These are phyloP conservation scores for Ogataea nakhonphanomensis DNA, from an alignment of 805 yeast species.

Conservation along the genomic window DNA sequence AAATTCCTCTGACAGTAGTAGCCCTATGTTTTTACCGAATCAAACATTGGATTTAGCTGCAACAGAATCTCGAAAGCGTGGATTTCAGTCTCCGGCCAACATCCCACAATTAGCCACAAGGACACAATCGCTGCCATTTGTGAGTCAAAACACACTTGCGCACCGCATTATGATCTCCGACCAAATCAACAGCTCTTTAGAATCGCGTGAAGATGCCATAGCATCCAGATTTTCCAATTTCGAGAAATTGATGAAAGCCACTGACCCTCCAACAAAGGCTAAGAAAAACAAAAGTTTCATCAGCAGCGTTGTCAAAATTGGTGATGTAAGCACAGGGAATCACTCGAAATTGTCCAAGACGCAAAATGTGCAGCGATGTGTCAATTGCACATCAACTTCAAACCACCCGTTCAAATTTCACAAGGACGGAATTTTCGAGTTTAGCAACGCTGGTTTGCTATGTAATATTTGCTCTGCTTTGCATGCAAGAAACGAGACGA, in stretches of 20 bases:
- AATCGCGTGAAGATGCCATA: slow-evolving; percentile 27
- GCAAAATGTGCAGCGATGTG: slow-evolving; percentile 21
- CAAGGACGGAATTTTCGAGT: slow-evolving; percentile 33
- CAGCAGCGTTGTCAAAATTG: slow-evolving; percentile 31
- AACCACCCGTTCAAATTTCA: slow-evolving; percentile 33
- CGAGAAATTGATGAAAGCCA: slow-evolving; percentile 24
- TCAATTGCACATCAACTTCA: slow-evolving; percentile 30
- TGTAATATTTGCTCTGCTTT: slow-evolving; percentile 29
- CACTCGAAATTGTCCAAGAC: slow-evolving; percentile 12
- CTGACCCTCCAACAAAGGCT: slow-evolving; percentile 29
- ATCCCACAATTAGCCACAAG: slow-evolving; percentile 32
- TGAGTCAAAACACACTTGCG: slow-evolving; percentile 31
- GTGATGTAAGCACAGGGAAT: slow-evolving; percentile 22
- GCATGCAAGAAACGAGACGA: slow-evolving; percentile 23
- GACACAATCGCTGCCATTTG: slow-evolving; percentile 35
- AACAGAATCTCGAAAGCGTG: slow-evolving; percentile 5
- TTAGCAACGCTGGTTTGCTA: slow-evolving; percentile 34
- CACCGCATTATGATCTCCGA: slow-evolving; percentile 32
- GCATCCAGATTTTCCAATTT: slow-evolving; percentile 32
- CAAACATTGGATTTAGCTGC: slow-evolving; percentile 1
- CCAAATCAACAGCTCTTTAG: slow-evolving; percentile 15
- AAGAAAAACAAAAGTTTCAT: slow-evolving; percentile 31
- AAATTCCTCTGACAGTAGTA: slow-evolving; percentile 3
- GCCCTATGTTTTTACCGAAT: slow-evolving; percentile 3
- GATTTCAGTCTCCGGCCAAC: slow-evolving; percentile 9